Evolutionary conservation across 805 yeast species (phyloP).

Genomic region (Nakazawaea sp.): DNA sequence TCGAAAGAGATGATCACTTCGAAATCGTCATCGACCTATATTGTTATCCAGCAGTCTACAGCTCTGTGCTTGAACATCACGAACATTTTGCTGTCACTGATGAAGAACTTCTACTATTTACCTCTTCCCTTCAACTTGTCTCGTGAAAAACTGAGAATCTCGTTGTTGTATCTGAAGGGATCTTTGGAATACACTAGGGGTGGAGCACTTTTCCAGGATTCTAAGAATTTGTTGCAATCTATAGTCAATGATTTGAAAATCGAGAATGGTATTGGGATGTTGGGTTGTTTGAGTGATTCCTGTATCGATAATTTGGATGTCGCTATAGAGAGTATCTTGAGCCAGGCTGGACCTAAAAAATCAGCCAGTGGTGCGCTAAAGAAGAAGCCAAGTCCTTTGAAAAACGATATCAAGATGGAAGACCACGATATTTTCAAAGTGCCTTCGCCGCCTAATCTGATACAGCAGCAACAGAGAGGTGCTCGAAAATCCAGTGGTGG

Average conservation of each 20-base stretch:
- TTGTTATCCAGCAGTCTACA: conserved; percentile 63
- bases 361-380: not conserved
- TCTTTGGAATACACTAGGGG: conserved; percentile 78
- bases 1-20: conserved; percentile 32
- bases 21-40: conserved; percentile 48
- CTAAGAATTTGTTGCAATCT: conserved; percentile 47
- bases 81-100: conserved; percentile 30
- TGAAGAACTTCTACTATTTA: conserved; percentile 32
- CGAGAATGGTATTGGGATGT: conserved; percentile 45
- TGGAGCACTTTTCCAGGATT: conserved; percentile 71
- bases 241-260: conserved; percentile 42
- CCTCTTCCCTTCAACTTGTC: conserved; percentile 62
- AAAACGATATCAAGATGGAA: conserved; percentile 5
- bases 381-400: conserved; percentile 5
- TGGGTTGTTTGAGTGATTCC: conserved; percentile 55
- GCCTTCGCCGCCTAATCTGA: conserved; percentile 9
- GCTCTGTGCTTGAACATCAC: conserved; percentile 46
- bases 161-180: conserved; percentile 65
- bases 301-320: conserved; percentile 51
- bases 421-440: conserved; percentile 7
- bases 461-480: conserved; percentile 8
- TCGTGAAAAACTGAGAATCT: conserved; percentile 55
- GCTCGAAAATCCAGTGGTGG: conserved; percentile 3
- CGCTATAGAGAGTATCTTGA: conserved; percentile 54
- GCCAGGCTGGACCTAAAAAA: conserved; percentile 28